Base-by-base conservation (phyloP, 495 filamentous ascomycete species). In the Cladorrhinum samala region DNA sequence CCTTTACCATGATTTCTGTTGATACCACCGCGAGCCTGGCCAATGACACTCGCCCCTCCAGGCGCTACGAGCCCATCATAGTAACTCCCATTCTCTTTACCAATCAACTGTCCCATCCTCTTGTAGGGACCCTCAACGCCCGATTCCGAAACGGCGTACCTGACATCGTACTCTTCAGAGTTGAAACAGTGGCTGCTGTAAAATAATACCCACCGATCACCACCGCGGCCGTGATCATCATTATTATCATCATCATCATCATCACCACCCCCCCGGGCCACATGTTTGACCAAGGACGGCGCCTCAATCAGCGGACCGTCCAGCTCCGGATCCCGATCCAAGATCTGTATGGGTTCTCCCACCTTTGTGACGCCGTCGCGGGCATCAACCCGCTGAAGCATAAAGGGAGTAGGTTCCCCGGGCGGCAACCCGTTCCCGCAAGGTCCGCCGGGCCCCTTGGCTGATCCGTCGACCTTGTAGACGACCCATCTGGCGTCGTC, bases 281-380 rank as follows among this genome's bases (percentile, higher is more conserved):
- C n/a, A n/a, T n/a, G n/a, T n/a, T 71, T 65, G 5, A 80, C 66
- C 20, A 85, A 54, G 36, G 69, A 73, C 1, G 83, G 83, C 8
- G 82, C 83, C 64, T 86, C 83, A 11, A 85, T 72, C 0, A 84
- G 68, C 0, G 78, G 78, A 0, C 80, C 81, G 56, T 83, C 83
- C 7, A 58, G 59, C 23, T 72, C 71, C 2, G 63, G 72, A 20
- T 57, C 47, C 17, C 82, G 77, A 59, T 81, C 76, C 2, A 86
- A 67, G n/a, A 86, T 68, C 55, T 70, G 55, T 23, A 77, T 66
- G 0, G 80, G 55, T 14, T 74, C 62, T 2, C 78, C 83, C 11
- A 79, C 58, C 2, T 63, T 68, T 1, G 78, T 83, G 25, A 78
- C 53, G 0, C 74, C 83, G 51, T 85, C 78, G 7, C 44, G 45